phyloP scores from a whole-genome alignment of 768 basidiomycete species.

The Cystobasidium ongulense region DNA sequence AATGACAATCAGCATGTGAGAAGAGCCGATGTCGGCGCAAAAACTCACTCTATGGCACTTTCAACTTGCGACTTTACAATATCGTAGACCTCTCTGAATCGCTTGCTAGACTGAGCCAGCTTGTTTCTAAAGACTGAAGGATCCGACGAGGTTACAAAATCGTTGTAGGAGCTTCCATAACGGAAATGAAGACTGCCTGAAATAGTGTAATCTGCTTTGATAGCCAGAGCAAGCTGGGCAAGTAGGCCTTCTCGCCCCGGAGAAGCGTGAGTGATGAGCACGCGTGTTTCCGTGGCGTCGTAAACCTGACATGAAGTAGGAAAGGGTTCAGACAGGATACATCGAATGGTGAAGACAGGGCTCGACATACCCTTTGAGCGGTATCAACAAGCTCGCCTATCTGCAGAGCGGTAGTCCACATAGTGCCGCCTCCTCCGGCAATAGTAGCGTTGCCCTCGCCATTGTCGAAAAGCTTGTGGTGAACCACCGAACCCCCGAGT shows the following conservation, averaged over 20 bases:
- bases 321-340: no score
- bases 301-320: constrained; percentile 48
- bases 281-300: constrained; percentile 84
- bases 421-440: constrained; percentile 92
- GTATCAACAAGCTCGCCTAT: constrained; percentile 97
- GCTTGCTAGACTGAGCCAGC: constrained; percentile 64
- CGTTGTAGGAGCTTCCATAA: constrained; percentile 91
- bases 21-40: neutral
- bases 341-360: neutral
- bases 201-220: constrained; percentile 89
- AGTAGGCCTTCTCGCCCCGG: constrained; percentile 89
- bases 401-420: constrained; percentile 97
- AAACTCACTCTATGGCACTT: constrained; percentile 63
- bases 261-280: constrained; percentile 84
- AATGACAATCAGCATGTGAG: neutral
- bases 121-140: constrained; percentile 81
- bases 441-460: constrained; percentile 93
- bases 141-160: constrained; percentile 84
- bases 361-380: constrained; percentile 64
- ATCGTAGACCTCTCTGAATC: constrained; percentile 89
- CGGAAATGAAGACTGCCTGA: constrained; percentile 96
- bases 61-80: constrained; percentile 86
- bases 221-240: constrained; percentile 73
- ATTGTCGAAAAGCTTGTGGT: constrained; percentile 90
- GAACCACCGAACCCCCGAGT: constrained; percentile 85